Percentiles rank a stretch among this genome's conserved stretches.
phyloP scores from a whole-genome alignment of 2,329 filamentous ascomycete species.

The Arthrinium phaeospermum region DNA sequence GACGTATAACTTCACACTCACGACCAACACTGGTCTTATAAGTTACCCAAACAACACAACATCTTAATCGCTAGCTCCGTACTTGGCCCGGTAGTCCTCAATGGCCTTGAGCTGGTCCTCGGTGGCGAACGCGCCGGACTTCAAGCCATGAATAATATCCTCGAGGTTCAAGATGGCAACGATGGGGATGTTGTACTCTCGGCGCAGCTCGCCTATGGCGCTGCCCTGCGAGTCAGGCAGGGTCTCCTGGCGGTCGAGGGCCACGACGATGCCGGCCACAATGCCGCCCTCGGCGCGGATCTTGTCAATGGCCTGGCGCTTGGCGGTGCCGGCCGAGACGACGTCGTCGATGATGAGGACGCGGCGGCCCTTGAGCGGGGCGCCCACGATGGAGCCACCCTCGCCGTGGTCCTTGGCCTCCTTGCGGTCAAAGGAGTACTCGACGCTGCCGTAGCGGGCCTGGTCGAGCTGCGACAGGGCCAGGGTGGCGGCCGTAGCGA shows the following conservation, averaged over 20 bases:
- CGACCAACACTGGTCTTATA: not conserved
- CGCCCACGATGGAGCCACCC: conserved; percentile 90
- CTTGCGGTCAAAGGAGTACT: conserved; percentile 94
- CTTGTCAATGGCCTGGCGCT: conserved; percentile 89
- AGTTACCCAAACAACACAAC: not conserved
- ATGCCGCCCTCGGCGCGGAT: conserved; percentile 85
- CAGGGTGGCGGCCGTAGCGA: conserved; percentile 78
- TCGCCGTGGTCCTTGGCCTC: conserved; percentile 97
- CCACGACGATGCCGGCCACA: conserved; percentile 86
- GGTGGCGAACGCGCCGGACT: conserved; percentile 59
- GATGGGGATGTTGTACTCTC: conserved; percentile 84
- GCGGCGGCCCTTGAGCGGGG: conserved; percentile 80
- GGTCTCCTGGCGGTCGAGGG: conserved; percentile 87
- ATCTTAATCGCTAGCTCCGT: conserved; percentile 51
- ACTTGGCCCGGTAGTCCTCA: conserved; percentile 74
- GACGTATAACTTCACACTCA: not conserved
- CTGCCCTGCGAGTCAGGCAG: conserved; percentile 70
- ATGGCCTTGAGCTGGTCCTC: conserved; percentile 69
- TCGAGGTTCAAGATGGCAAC: conserved; percentile 82
- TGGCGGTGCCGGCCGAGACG: conserved; percentile 92
- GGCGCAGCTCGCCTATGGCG: conserved; percentile 84
- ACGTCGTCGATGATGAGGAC: conserved; percentile 96
- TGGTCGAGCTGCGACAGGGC: conserved; percentile 75
- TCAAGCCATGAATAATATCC: conserved; percentile 77
- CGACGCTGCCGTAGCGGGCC: conserved; percentile 68